These are phyloP conservation scores for Harrya chromipes DNA, from an alignment of 768 basidiomycete species.

Conservation along the genomic window DNA sequence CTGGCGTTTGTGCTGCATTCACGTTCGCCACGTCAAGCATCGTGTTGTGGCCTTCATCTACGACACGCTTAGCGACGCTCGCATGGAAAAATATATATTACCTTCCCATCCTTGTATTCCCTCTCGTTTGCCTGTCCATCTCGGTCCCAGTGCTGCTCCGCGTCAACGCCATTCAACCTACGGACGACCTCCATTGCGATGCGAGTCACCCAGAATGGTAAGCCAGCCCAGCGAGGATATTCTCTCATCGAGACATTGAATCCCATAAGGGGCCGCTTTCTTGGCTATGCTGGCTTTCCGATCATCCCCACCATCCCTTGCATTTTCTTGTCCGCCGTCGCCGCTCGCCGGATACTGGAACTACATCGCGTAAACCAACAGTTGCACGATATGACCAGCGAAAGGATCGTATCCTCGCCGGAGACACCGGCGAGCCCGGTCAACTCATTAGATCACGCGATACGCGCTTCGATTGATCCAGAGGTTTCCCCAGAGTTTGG, in stretches of 20 bases:
- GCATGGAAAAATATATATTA: slow-evolving; percentile 46
- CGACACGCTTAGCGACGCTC: slow-evolving; percentile 33
- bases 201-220: slow-evolving; percentile 58
- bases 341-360: slow-evolving; percentile 15
- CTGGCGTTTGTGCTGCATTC: slow-evolving; percentile 43
- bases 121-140: slow-evolving; percentile 41
- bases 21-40: slow-evolving; percentile 47
- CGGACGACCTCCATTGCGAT: slow-evolving; percentile 58
- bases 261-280: slow-evolving; percentile 52
- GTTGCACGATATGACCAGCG: too few species aligned
- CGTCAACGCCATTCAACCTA: slow-evolving; percentile 43
- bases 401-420: neutral
- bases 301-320: slow-evolving; percentile 51
- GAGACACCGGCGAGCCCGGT: slow-evolving; percentile 16
- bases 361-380: slow-evolving; percentile 22
- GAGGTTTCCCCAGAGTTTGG: neutral
- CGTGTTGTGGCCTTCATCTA: slow-evolving; percentile 35
- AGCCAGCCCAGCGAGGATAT: slow-evolving; percentile 12
- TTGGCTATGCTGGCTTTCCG: slow-evolving; percentile 60
- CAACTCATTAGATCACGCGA: slow-evolving; percentile 19
- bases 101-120: slow-evolving; percentile 47
- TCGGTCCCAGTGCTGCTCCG: slow-evolving; percentile 44
- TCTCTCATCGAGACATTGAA: slow-evolving; percentile 1
- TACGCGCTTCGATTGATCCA: slow-evolving; percentile 10
- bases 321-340: slow-evolving; percentile 40